These are phyloP conservation scores for Medicago arabica DNA, from an alignment of 306 rosid species.

Conservation along the genomic window DNA sequence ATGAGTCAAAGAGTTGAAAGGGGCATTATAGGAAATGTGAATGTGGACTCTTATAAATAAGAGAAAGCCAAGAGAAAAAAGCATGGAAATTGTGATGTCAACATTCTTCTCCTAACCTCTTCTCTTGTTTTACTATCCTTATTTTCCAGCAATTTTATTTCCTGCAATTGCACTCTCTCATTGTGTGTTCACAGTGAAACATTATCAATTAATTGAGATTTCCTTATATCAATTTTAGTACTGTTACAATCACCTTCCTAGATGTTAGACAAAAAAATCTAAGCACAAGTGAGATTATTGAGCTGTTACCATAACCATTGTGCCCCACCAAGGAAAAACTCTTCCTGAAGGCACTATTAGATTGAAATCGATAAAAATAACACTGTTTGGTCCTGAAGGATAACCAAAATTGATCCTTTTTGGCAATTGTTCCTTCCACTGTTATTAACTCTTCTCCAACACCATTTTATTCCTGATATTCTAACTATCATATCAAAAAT, in stretches of 20 bases:
- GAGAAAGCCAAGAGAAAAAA: too few relatives aligned
- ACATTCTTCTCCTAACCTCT: too few relatives aligned
- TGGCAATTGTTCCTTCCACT: constrained; percentile 75
- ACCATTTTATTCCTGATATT: constrained; percentile 60
- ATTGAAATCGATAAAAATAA: constrained; percentile 70
- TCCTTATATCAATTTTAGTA: too few relatives aligned
- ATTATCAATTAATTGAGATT: too few relatives aligned
- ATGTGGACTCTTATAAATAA: too few relatives aligned
- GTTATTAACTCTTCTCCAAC: constrained; percentile 62
- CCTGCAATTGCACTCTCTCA: too few relatives aligned
- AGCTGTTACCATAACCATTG: constrained; percentile 70
- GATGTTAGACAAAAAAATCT: constrained; percentile 76
- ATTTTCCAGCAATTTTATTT: too few relatives aligned
- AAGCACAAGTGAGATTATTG: constrained; percentile 74
- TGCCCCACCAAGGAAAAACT: constrained; percentile 85
- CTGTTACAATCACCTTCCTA: constrained; percentile 77
- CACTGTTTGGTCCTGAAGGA: constrained; percentile 84
- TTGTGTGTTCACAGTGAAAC: too few relatives aligned
- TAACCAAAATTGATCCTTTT: constrained; percentile 63
- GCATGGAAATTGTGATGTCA: too few relatives aligned
- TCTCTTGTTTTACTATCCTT: too few relatives aligned
- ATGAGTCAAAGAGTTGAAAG: too few relatives aligned
- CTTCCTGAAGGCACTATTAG: constrained; percentile 62
- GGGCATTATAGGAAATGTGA: too few relatives aligned
- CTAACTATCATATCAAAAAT: constrained; percentile 58